phyloP scores from a whole-genome alignment of 2,329 filamentous ascomycete species.

The Neofusicoccum parvum region DNA sequence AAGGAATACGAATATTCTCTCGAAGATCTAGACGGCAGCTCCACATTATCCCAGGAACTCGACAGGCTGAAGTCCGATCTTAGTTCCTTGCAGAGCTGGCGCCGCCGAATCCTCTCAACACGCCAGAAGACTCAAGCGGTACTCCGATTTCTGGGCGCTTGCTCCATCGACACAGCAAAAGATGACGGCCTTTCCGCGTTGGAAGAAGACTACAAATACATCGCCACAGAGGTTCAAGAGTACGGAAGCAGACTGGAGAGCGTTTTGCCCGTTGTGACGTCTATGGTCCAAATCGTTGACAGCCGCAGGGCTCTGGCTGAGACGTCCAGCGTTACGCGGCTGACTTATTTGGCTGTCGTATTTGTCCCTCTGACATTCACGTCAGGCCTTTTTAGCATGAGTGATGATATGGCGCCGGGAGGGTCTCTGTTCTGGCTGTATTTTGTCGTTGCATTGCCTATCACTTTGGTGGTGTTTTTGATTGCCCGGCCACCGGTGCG shows the following conservation, averaged over 20 bases:
- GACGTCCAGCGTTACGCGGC: conserved; percentile 2
- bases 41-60: conserved; percentile 2
- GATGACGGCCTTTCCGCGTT: neutral
- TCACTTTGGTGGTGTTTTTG: neutral
- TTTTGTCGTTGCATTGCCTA: conserved; percentile 17
- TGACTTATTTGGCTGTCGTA: conserved; percentile 14
- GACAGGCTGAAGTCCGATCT: conserved; percentile 28
- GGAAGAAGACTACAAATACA: neutral
- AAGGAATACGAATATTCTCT: conserved; percentile 29
- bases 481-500: neutral
- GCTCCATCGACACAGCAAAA: neutral
- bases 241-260: neutral
- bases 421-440: conserved; percentile 9
- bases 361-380: conserved; percentile 19
- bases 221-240: neutral
- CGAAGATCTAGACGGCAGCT: conserved; percentile 8
- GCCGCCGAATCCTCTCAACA: conserved; percentile 27
- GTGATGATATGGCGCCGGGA: neutral
- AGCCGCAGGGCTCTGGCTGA: conserved; percentile 4
- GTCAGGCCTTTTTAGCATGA: conserved; percentile 15
- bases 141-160: conserved; percentile 15
- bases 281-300: conserved; percentile 16
- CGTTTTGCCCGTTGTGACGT: conserved; percentile 6
- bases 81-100: conserved; percentile 29
- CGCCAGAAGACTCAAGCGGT: conserved; percentile 24